These are phyloP conservation scores for Phaeosphaeriaceae sp. DNA, from an alignment of 2,329 filamentous ascomycete genomes.

Conservation along the genomic window DNA sequence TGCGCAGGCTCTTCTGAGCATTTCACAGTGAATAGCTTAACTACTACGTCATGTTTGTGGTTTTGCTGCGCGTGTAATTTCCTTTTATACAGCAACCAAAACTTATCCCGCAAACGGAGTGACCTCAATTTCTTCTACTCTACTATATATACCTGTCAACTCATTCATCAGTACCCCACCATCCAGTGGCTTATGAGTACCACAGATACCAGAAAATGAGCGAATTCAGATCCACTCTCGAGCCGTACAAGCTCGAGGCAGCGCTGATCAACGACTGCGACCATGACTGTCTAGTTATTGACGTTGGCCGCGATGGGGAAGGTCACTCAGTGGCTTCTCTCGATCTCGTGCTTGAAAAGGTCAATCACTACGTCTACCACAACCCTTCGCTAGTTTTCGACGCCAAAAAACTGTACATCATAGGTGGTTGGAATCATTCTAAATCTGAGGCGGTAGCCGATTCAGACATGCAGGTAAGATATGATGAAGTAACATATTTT, in stretches of 20 bases:
- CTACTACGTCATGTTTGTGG: too few relatives aligned
- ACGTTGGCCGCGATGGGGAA: constrained; percentile 19
- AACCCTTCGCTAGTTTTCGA: background rate
- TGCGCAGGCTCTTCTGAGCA: too few relatives aligned
- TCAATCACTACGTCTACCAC: constrained; percentile 10
- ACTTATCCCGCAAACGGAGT: too few relatives aligned
- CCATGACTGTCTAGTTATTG: constrained; percentile 22
- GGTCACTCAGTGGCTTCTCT: constrained; percentile 16
- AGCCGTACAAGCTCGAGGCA: constrained; percentile 19
- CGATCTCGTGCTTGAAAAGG: constrained; percentile 6
- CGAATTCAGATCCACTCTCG: constrained; percentile 14
- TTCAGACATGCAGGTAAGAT: background rate
- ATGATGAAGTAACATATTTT: background rate
- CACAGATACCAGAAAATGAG: constrained; percentile 18
- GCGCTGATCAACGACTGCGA: constrained; percentile 15
- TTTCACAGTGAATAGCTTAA: too few relatives aligned
- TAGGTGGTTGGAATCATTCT: constrained; percentile 30
- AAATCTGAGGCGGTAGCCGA: background rate
- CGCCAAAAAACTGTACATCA: constrained; percentile 33
- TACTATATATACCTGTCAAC: background rate
- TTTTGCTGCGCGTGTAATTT: too few relatives aligned
- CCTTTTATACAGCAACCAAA: too few relatives aligned
- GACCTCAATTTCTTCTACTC: too few relatives aligned
- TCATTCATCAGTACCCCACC: background rate
- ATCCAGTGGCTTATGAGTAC: background rate